phyloP scores from a whole-genome alignment of 2,329 filamentous ascomycete species.

The Kalmusia sp. region DNA sequence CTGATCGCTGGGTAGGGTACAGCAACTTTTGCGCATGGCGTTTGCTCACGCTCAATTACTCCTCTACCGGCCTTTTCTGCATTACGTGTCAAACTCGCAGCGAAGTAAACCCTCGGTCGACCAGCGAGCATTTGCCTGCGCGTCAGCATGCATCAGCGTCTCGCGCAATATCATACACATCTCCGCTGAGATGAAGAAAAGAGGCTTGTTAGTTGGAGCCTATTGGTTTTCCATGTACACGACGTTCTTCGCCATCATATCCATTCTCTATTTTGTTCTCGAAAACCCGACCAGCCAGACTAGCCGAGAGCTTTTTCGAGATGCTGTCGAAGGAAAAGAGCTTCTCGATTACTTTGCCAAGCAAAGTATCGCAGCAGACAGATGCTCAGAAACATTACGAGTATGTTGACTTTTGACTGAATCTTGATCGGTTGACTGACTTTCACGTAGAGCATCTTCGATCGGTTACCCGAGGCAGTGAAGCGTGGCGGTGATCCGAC shows the following conservation, averaged over 20 bases:
- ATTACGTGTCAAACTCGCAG: constrained; percentile 74
- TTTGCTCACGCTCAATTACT: constrained; percentile 85
- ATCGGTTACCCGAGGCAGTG: constrained; percentile 77
- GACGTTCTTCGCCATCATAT: constrained; percentile 81
- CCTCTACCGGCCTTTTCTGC: constrained; percentile 81
- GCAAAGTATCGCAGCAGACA: constrained; percentile 86
- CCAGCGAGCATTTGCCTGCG: constrained; percentile 79
- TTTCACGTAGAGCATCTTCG: constrained; percentile 73
- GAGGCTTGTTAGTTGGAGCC: constrained; percentile 76
- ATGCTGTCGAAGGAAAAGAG: constrained; percentile 84
- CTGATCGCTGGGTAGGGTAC: constrained; percentile 54
- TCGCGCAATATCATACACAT: constrained; percentile 81
- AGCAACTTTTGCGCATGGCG: constrained; percentile 78
- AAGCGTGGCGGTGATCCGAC: constrained; percentile 51
- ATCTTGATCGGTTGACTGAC: too few species aligned
- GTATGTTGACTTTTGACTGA: constrained; percentile 58
- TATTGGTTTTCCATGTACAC: constrained; percentile 90
- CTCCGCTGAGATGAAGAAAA: constrained; percentile 76
- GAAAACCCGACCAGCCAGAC: constrained; percentile 80
- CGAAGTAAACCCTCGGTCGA: constrained; percentile 63
- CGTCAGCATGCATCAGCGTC: constrained; percentile 70
- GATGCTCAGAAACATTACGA: constrained; percentile 78
- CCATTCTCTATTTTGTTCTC: constrained; percentile 78
- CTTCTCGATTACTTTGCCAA: constrained; percentile 80
- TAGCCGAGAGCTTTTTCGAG: constrained; percentile 80